A percentile compares a stretch with the other conserved stretches of the same genome.
These are phyloP conservation scores for Cryptococcus sp. DNA, from an alignment of 1,284 basidiomycete genomes.

Conservation along the genomic window DNA sequence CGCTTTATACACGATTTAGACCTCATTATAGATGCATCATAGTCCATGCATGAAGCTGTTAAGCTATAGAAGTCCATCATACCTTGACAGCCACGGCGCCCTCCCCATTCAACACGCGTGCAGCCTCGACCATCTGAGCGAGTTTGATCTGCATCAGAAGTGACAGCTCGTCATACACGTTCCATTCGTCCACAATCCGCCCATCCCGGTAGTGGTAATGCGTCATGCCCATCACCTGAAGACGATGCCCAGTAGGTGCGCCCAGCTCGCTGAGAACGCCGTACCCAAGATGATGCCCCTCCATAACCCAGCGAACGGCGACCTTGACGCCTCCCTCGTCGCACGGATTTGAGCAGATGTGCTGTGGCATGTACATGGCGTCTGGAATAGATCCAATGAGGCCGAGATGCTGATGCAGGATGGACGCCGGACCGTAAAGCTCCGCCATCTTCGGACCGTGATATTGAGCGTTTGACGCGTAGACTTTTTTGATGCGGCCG, in stretches of 20 bases:
- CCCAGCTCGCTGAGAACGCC: conserved; percentile 9
- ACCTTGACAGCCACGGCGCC: too few relatives aligned
- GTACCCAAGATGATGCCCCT: conserved; percentile 11
- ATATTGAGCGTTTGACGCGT: conserved; percentile 12
- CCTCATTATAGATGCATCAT: too few relatives aligned
- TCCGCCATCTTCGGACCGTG: conserved; percentile 14
- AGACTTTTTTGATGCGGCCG: conserved; percentile 9
- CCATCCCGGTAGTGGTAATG: conserved; percentile 11
- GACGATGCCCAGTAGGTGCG: conserved; percentile 8
- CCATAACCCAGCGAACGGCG: conserved; percentile 12
- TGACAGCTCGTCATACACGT: conserved; percentile 14
- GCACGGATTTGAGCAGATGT: conserved; percentile 8
- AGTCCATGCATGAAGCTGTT: too few relatives aligned
- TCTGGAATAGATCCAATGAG: conserved; percentile 10
- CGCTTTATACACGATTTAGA: too few relatives aligned
- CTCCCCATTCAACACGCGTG: too few relatives aligned
- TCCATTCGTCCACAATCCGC: conserved; percentile 13
- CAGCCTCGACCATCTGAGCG: too few relatives aligned
- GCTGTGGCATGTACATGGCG: conserved; percentile 11
- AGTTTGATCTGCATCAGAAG: conserved; percentile 11
- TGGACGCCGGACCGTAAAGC: conserved; percentile 9
- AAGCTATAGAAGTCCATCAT: too few relatives aligned
- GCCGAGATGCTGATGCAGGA: conserved; percentile 11
- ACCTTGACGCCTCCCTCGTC: conserved; percentile 12
- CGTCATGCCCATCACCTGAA: conserved; percentile 11